A percentile compares a stretch with the other conserved stretches of the same genome.
These are phyloP conservation scores for Larix kaempferi DNA, from an alignment of 75 land plant species.

Conservation along the genomic window DNA sequence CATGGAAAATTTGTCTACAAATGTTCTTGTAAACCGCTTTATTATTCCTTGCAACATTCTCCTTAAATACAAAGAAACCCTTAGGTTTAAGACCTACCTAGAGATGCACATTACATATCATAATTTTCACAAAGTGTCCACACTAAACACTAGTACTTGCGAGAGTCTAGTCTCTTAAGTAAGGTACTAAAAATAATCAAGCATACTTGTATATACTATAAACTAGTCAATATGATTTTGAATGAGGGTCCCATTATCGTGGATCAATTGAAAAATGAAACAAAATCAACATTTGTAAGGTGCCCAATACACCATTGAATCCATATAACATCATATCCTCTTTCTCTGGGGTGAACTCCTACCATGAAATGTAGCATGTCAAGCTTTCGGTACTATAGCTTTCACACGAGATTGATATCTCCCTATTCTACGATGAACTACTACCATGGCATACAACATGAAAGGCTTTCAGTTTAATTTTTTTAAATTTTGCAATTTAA, in stretches of 20 bases:
- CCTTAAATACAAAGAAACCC: constrained; percentile 83
- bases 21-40: neutral
- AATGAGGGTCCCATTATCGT: constrained; percentile 38
- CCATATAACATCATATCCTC: constrained; percentile 97
- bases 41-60: constrained; percentile 79
- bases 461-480: neutral
- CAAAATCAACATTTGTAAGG: constrained; percentile 80
- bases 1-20: neutral
- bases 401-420: too few species aligned
- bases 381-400: too few species aligned
- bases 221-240: too few species aligned
- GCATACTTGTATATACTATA: neutral
- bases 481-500: neutral
- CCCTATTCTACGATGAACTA: too few species aligned
- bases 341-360: constrained; percentile 89
- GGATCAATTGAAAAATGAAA: constrained; percentile 86
- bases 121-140: neutral
- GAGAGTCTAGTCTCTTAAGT: neutral
- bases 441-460: too few species aligned
- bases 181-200: neutral
- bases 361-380: neutral
- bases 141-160: neutral
- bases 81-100: constrained; percentile 84
- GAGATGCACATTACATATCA: neutral
- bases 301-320: constrained; percentile 99